These are phyloP conservation scores for Phialophora macrospora DNA, from an alignment of 2,329 filamentous ascomycete genomes.

Conservation along the genomic window DNA sequence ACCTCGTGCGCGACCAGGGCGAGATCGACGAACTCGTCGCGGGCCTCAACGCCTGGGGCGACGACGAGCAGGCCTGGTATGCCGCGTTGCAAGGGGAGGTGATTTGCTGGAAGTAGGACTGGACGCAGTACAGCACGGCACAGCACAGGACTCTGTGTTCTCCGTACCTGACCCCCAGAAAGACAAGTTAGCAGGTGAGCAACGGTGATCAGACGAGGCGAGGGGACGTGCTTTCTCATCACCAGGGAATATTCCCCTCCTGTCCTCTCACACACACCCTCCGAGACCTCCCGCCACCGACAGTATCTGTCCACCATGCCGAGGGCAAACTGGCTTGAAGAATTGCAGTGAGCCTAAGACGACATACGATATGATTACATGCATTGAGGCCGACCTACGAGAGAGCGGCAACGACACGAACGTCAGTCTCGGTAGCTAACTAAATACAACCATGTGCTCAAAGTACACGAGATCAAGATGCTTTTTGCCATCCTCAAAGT, in stretches of 20 bases:
- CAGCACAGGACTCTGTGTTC: too few species aligned
- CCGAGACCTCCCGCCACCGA: background rate
- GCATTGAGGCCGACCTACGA: too few species aligned
- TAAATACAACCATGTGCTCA: background rate
- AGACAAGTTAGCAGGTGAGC: background rate
- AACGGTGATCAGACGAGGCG: background rate
- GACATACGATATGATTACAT: slow-evolving; percentile 23
- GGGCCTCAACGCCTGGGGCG: slow-evolving; percentile 21
- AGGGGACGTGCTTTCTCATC: background rate
- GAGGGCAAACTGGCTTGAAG: too few species aligned
- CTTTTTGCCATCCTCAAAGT: too few species aligned
- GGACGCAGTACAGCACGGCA: background rate
- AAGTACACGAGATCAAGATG: background rate
- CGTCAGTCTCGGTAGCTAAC: background rate
- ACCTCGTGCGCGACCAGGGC: slow-evolving; percentile 13
- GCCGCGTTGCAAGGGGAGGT: slow-evolving; percentile 26
- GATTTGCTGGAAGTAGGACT: slow-evolving; percentile 25
- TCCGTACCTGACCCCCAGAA: background rate
- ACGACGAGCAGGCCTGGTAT: slow-evolving; percentile 27
- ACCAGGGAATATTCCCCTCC: too few species aligned
- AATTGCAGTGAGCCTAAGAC: too few species aligned
- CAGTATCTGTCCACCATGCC: too few species aligned
- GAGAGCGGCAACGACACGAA: too few species aligned
- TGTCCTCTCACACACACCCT: background rate
- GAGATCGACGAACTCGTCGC: slow-evolving; percentile 21